Percentiles rank a stretch among this genome's conserved stretches.
Evolutionary conservation across 2,329 filamentous ascomycete genomes (phyloP).

Genomic region (Dactylonectria macrodidyma): DNA sequence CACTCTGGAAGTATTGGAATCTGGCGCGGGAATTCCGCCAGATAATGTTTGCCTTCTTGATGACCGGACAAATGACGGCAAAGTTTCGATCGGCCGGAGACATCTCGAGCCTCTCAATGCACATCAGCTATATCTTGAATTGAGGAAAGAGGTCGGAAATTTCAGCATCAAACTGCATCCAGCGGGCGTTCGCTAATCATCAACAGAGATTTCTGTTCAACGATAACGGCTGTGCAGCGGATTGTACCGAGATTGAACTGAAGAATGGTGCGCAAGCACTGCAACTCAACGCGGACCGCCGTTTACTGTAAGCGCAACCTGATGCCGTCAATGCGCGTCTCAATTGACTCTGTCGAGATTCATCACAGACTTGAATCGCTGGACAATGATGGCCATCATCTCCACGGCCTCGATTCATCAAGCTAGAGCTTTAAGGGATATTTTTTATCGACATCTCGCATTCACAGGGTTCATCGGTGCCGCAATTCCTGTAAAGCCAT

Average conservation of each 20-base stretch:
- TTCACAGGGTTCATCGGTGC: slow-evolving; percentile 5
- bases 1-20: not conserved
- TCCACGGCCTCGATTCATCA: slow-evolving; percentile 1
- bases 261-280: not conserved
- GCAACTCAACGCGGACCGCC: slow-evolving; percentile 5
- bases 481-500: not conserved
- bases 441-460: slow-evolving; percentile 4
- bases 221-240: not conserved
- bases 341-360: not conserved
- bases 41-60: not conserved
- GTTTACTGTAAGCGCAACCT: slow-evolving; percentile 1
- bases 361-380: slow-evolving; percentile 18
- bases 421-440: not conserved
- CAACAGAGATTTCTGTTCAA: not conserved
- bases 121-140: not conserved
- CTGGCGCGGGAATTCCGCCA: not conserved
- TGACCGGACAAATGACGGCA: not conserved
- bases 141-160: not conserved
- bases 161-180: too few relatives aligned
- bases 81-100: not conserved
- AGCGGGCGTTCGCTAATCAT: too few relatives aligned
- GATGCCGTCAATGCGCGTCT: too few relatives aligned
- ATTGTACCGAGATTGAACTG: not conserved
- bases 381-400: slow-evolving; percentile 13
- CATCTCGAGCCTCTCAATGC: not conserved